Base-by-base conservation (phyloP, 2,329 filamentous ascomycete species). In the Hysterium pulicare region DNA sequence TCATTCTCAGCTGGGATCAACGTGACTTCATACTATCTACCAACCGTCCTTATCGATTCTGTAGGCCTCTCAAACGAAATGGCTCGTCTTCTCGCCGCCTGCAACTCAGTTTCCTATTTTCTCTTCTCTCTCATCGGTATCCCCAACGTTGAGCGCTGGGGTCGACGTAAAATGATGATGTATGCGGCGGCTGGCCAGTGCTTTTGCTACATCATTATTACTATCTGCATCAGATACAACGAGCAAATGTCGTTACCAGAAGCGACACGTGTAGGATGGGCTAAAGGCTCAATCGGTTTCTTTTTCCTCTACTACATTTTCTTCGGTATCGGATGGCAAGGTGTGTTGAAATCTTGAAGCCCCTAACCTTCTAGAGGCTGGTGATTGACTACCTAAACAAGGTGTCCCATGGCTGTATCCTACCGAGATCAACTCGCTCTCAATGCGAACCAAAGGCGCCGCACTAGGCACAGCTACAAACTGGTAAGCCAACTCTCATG, bases 91-190 rank as follows among this genome's bases (percentile, higher is more conserved):
- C 66, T 83, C 15, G 73, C 79, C 1, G 79, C 76, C 2, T 73
- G 76, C 44, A 83, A 76, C 48, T 68, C 68, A 2, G 69, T 75
- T 15, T 69, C 66, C 15, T 77, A 76, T 47, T 64, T 77, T 1
- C 54, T 76, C 21, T 75, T 74, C 54, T 69, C 70, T 0, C 55
- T 69, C 9, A 68, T 75, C 26, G 71, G 67, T 1, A 72, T 76
- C 10, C 65, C 69, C 0, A 68, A 72, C 39, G 69, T 78, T 21
- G 75, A 78, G 48, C 60, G 68, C 54, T 73, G 74, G 48, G 79
- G 79, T 15, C 72, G 79, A 4, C 68, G 79, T 7, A 80, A 79
- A 54, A 68, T 82, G 59, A 78, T 83, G 72, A 72, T 82, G 57
- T 80, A 74, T 53, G 73, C 75, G 1, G 72, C 75, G 0, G 66